phyloP scores from a whole-genome alignment of 31 red algal genomes.

The Odonthalia washingtoniensis region DNA sequence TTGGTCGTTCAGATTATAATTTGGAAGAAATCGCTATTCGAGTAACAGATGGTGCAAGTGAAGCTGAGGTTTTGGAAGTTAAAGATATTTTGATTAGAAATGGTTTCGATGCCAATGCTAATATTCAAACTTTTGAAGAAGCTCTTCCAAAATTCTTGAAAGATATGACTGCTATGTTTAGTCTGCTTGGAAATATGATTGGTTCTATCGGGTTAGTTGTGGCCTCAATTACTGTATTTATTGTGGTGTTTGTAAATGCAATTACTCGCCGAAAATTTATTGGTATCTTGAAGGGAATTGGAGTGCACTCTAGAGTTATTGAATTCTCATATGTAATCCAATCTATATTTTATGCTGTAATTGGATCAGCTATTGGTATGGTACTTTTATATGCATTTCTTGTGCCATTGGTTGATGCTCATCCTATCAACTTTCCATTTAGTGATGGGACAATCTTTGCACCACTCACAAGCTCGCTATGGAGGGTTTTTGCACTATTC shows the following conservation, averaged over 20 bases:
- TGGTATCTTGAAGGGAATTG: background rate
- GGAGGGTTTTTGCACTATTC: background rate
- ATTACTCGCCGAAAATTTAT: constrained; percentile 7
- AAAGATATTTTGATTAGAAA: constrained; percentile 3
- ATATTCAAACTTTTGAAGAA: background rate
- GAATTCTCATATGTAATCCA: constrained; percentile 6
- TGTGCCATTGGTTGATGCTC: constrained; percentile 1
- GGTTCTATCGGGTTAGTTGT: constrained; percentile 8
- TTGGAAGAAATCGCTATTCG: background rate
- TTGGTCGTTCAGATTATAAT: background rate
- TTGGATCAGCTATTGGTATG: constrained; percentile 1
- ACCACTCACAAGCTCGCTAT: no score
- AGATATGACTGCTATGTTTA: constrained; percentile 6
- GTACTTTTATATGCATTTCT: background rate
- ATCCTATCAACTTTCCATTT: constrained; percentile 18
- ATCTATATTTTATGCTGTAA: constrained; percentile 5
- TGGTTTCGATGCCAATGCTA: background rate
- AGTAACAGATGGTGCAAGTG: background rate
- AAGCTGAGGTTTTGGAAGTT: background rate
- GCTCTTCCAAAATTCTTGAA: constrained; percentile 1
- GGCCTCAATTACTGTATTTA: constrained; percentile 20
- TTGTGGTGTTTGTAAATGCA: constrained; percentile 17
- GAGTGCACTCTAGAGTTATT: constrained; percentile 13
- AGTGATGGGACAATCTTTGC: constrained; percentile 2
- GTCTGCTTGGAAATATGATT: background rate